Base-by-base conservation (phyloP, 805 yeast species). In the Saturnispora ahearnii region DNA sequence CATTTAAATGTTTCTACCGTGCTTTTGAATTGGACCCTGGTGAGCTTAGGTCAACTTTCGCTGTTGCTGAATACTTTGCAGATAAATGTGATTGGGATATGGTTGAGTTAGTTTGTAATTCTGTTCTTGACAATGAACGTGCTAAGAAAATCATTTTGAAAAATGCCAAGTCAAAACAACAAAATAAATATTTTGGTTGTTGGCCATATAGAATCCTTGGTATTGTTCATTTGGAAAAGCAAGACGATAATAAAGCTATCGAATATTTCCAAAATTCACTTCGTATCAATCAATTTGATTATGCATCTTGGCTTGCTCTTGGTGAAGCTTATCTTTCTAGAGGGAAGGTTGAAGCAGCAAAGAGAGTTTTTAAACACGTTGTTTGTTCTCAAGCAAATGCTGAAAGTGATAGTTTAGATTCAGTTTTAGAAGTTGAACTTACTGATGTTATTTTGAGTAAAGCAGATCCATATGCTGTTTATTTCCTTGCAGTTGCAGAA, bases 151-250 rank as follows among this genome's bases (percentile, higher is more conserved):
- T 72, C 5, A 28, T 52, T 31, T 18, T 26, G 21, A 63, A 62
- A 2, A 62, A 64, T 34, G 55, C 56, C 0, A 50, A 47, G n/a
- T n/a, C 34, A 5, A 24, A 32, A 21, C 15, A n/a, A 6, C 22
- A 13, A 24, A n/a, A 24, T 12, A 28, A 41, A 29, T 34, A 42
- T 48, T 71, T 67, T 51, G 60, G 68, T 1, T 73, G 84, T 2
- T 93, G 99, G 99, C 96, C 97, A 0, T 87, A 82, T 61, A 69
- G 96, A 57, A 87, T 87, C 3, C 68, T 93, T 41, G 99, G 97
- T 0, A 79, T 89, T 56, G 77, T 86, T 2, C 73, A 82, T 4
- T 67, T 93, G 52, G 89, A 87, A 60, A 70, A 64, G 28, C 87
- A 82, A 57, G 82, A 84, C 56, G 87, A 80, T 55, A 79, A 78